Evolutionary conservation across 2,329 filamentous ascomycete genomes (phyloP).

Genomic region (Cytospora paraplurivora): DNA sequence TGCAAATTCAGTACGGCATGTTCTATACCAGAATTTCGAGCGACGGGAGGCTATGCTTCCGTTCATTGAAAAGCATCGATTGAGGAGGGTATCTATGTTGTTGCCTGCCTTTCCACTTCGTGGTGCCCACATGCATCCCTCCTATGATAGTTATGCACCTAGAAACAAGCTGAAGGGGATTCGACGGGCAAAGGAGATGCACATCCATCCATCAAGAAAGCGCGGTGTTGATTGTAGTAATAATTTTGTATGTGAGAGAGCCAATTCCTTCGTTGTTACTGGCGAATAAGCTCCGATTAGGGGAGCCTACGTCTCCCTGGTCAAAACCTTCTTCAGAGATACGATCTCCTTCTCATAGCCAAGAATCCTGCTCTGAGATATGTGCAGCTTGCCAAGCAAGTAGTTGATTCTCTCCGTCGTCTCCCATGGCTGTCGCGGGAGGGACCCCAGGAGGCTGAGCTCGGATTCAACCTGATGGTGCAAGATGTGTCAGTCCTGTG

Average conservation of each 20-base stretch:
- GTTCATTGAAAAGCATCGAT: conserved; percentile 7
- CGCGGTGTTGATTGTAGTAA: neutral
- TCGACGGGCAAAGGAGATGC: neutral
- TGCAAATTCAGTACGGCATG: neutral
- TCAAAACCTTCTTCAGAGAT: conserved; percentile 70
- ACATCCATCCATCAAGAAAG: neutral
- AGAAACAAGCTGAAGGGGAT: neutral
- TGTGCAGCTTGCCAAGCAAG: conserved; percentile 71
- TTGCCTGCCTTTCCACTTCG: neutral
- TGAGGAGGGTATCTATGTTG: conserved; percentile 27
- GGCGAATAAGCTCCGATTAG: neutral
- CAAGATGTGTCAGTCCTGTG: neutral
- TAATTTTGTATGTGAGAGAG: neutral
- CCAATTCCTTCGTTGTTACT: neutral
- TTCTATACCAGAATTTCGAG: conserved; percentile 13
- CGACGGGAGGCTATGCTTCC: conserved; percentile 1
- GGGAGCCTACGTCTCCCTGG: conserved; percentile 36
- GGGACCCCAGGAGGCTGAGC: conserved; percentile 66
- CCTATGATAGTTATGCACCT: neutral
- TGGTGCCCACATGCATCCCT: neutral
- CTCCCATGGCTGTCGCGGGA: conserved; percentile 73
- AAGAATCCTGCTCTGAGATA: conserved; percentile 74
- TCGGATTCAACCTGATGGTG: conserved; percentile 68
- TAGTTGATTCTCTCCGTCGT: conserved; percentile 68
- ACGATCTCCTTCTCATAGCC: conserved; percentile 73